Conservation (phyloP, 2,329 filamentous ascomycete genomes). For the Lachnellula subtilissima region DNA sequence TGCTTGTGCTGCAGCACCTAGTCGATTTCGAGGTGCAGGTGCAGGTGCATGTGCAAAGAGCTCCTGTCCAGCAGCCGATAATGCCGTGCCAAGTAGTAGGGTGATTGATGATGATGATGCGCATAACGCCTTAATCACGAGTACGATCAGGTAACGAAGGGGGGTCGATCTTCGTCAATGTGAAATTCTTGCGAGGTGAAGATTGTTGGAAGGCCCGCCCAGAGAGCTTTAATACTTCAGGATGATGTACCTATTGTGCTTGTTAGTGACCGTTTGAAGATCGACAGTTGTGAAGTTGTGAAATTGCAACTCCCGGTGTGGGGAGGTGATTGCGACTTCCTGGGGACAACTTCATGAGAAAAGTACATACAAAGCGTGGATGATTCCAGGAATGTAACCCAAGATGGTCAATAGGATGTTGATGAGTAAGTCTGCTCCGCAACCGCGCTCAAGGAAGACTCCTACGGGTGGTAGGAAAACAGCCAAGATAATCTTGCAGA, state of each 20-base stretch:
- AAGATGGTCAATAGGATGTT: conserved; percentile 85
- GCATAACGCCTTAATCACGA: conserved; percentile 12
- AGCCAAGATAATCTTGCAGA: conserved; percentile 82
- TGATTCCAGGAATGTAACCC: conserved; percentile 71
- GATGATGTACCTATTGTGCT: conserved; percentile 65
- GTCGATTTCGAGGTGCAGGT: neutral
- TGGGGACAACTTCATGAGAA: neutral
- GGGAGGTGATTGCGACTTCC: neutral
- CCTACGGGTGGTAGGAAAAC: conserved; percentile 84
- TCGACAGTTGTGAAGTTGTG: neutral
- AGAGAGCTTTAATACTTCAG: conserved; percentile 66
- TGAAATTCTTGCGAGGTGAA: neutral
- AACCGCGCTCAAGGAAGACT: conserved; percentile 89
- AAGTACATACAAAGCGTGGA: conserved; percentile 73
- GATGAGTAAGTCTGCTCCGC: conserved; percentile 81
- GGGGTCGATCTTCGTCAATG: conserved; percentile 14
- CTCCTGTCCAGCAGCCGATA: conserved; percentile 8
- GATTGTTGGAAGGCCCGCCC: neutral
- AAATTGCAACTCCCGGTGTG: neutral
- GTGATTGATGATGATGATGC: conserved; percentile 7
- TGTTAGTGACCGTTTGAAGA: conserved; percentile 13
- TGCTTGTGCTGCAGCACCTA: neutral
- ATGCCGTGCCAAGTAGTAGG: conserved; percentile 16
- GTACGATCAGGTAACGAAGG: conserved; percentile 6
- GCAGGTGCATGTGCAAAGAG: neutral